Evolutionary conservation across 208 protist genomes (phyloP).

Genomic region (Trichomonas tenax): DNA sequence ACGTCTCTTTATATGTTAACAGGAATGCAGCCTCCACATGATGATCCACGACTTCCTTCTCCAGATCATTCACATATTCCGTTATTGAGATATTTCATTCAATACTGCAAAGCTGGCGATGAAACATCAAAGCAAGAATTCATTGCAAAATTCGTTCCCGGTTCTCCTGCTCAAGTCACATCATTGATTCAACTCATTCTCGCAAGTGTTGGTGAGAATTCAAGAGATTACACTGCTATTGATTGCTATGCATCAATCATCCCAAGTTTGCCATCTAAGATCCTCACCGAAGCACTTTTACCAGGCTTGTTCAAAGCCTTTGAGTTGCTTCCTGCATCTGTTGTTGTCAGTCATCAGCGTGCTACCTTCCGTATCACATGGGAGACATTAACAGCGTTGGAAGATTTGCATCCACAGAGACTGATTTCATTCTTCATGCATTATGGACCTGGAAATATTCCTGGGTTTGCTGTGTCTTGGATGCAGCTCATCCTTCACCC

Average conservation of each 20-base stretch:
- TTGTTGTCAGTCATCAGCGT: neutral
- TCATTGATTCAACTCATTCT: neutral
- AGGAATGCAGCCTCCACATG: neutral
- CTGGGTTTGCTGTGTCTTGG: neutral
- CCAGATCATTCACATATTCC: neutral
- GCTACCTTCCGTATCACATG: neutral
- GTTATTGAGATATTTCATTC: neutral
- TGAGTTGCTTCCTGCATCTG: neutral
- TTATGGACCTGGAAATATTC: neutral
- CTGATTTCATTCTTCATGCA: neutral
- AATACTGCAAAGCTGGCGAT: neutral
- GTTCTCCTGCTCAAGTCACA: neutral
- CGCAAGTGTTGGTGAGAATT: neutral
- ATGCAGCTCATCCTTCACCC: neutral
- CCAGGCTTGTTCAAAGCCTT: neutral
- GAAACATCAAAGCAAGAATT: neutral
- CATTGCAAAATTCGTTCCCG: neutral
- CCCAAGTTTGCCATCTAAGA: neutral
- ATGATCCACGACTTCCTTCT: neutral
- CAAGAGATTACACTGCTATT: neutral
- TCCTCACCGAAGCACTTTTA: neutral
- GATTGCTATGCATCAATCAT: neutral
- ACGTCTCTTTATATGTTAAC: neutral
- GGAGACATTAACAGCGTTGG: neutral
- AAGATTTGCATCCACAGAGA: neutral